These are phyloP conservation scores for Elsinoe australis DNA, from an alignment of 2,329 filamentous ascomycete species.

Conservation along the genomic window DNA sequence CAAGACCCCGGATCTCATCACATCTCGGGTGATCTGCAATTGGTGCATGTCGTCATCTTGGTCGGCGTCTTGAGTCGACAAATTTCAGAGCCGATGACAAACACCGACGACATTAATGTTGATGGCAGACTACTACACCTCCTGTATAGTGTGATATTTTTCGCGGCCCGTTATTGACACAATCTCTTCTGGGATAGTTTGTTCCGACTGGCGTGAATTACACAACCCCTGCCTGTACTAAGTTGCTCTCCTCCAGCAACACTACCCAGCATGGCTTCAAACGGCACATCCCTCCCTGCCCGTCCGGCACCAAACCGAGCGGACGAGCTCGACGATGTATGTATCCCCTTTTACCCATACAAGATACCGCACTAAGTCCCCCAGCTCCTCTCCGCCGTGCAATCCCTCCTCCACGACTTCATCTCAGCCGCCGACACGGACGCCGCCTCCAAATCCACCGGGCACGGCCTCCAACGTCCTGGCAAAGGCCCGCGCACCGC, in stretches of 20 bases:
- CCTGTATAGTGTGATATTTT: too few relatives aligned
- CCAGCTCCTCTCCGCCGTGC: conserved; percentile 61
- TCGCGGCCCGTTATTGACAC: too few relatives aligned
- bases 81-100: conserved; percentile 2
- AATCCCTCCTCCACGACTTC: conserved; percentile 61
- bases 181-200: too few relatives aligned
- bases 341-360: not conserved
- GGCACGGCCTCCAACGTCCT: conserved; percentile 56
- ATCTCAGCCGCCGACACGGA: conserved; percentile 62
- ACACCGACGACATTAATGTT: not conserved
- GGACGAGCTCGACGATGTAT: conserved; percentile 32
- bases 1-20: conserved; percentile 9
- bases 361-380: not conserved
- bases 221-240: conserved; percentile 1
- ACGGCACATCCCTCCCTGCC: conserved; percentile 22
- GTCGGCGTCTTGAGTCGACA: conserved; percentile 8
- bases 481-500: conserved; percentile 43
- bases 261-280: conserved; percentile 23
- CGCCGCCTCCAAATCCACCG: conserved; percentile 48
- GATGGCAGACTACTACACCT: too few relatives aligned
- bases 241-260: not conserved
- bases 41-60: conserved; percentile 15
- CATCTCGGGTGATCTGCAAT: conserved; percentile 11
- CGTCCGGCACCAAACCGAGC: conserved; percentile 24
- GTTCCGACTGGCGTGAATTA: not conserved